These are phyloP conservation scores for Chalciporus chontae DNA, from an alignment of 768 basidiomycete species.

Conservation along the genomic window DNA sequence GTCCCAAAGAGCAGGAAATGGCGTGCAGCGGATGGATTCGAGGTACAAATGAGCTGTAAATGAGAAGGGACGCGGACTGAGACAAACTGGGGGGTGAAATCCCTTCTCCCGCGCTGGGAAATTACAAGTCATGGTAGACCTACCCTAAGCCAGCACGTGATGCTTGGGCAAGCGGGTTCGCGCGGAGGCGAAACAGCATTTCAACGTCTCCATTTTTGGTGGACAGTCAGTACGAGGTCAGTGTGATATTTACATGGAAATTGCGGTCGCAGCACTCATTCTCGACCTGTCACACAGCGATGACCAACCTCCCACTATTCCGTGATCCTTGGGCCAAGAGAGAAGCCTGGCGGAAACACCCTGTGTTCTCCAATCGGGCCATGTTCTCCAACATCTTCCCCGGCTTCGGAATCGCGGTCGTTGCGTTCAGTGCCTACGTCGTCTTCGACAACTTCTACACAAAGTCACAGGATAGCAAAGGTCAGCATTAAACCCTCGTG, in stretches of 20 bases:
- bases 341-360: slow-evolving; percentile 89
- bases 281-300: slow-evolving; percentile 26
- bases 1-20: slow-evolving; percentile 20
- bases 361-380: slow-evolving; percentile 80
- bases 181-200: neutral
- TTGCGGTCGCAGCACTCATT: slow-evolving; percentile 10
- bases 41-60: slow-evolving; percentile 6
- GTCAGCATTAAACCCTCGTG: neutral
- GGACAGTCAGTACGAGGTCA: slow-evolving; percentile 17
- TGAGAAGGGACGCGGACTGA: slow-evolving; percentile 27
- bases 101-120: slow-evolving; percentile 20
- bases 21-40: neutral
- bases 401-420: slow-evolving; percentile 90
- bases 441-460: slow-evolving; percentile 71
- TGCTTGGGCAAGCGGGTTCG: neutral
- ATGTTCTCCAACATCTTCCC: slow-evolving; percentile 94
- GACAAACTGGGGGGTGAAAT: slow-evolving; percentile 31
- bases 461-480: slow-evolving; percentile 32
- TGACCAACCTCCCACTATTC: slow-evolving; percentile 69
- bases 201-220: slow-evolving; percentile 8
- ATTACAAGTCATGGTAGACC: slow-evolving; percentile 44
- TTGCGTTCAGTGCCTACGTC: slow-evolving; percentile 90
- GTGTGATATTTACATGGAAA: neutral
- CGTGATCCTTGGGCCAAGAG: slow-evolving; percentile 94
- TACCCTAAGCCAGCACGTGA: slow-evolving; percentile 51